Evolutionary conservation across 495 filamentous ascomycete genomes (phyloP).

Genomic region (Chlorociboria aeruginascens): DNA sequence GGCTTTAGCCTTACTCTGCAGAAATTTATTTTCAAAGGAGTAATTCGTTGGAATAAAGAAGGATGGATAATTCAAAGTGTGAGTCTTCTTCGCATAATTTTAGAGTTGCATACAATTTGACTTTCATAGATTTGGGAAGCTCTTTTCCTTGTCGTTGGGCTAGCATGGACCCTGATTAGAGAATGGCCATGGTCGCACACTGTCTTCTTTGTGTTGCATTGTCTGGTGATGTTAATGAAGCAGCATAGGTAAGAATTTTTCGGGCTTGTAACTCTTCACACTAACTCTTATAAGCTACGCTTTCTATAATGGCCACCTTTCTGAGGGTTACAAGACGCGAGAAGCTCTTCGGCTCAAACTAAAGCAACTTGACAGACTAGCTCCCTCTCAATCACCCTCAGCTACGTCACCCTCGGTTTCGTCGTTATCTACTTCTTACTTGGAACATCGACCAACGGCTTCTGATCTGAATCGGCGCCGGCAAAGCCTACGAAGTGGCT

Average conservation of each 20-base stretch:
- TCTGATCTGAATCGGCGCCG: conserved; percentile 31
- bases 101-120: too few species aligned
- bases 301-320: conserved; percentile 55
- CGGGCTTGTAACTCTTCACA: not conserved
- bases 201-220: conserved; percentile 61
- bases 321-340: conserved; percentile 40
- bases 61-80: conserved; percentile 62
- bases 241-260: conserved; percentile 63
- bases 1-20: conserved; percentile 49
- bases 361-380: conserved; percentile 25
- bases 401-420: conserved; percentile 22
- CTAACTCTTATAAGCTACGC: not conserved
- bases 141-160: conserved; percentile 41
- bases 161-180: conserved; percentile 48
- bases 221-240: conserved; percentile 65
- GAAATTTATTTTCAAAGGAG: conserved; percentile 36
- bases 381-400: conserved; percentile 24
- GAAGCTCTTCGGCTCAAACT: conserved; percentile 29
- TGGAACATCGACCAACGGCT: conserved; percentile 26
- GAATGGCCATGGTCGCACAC: conserved; percentile 70
- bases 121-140: conserved; percentile 45
- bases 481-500: conserved; percentile 22
- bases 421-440: conserved; percentile 25
- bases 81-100: conserved; percentile 3
- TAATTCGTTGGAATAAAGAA: conserved; percentile 45